Conservation (phyloP, 371 early-diverging fungal genomes). For the Amoeboaphelidium protococcarum region DNA sequence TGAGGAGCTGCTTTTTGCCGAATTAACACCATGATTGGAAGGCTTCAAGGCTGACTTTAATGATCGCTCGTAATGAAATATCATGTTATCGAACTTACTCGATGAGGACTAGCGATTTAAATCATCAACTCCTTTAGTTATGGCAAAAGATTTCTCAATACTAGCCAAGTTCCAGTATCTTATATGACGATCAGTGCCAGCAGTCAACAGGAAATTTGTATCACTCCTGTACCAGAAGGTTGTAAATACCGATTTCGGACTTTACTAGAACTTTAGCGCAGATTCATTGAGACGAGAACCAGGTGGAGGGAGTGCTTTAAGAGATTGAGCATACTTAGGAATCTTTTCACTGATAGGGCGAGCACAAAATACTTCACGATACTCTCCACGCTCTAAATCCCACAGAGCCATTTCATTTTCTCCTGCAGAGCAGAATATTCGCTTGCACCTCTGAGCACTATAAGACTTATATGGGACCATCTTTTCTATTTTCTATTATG, state of each 20-base stretch:
- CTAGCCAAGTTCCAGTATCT: constrained; percentile 44
- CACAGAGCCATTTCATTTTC: constrained; percentile 58
- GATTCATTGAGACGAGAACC: not conserved
- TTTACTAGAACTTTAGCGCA: not conserved
- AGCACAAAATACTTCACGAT: constrained; percentile 36
- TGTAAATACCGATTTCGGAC: constrained; percentile 1
- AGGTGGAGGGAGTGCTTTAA: not conserved
- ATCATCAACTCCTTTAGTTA: constrained; percentile 28
- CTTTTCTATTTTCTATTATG: not conserved
- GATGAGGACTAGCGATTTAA: constrained; percentile 8
- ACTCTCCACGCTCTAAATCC: constrained; percentile 40
- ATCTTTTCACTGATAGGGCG: constrained; percentile 27
- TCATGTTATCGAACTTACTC: not conserved
- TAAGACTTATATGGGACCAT: constrained; percentile 21
- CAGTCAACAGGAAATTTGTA: constrained; percentile 38
- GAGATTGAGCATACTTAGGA: not conserved
- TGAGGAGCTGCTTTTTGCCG: constrained; percentile 17
- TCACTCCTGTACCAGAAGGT: constrained; percentile 19
- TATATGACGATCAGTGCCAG: constrained; percentile 52
- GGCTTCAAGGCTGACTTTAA: constrained; percentile 4
- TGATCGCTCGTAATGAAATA: constrained; percentile 22
- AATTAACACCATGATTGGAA: constrained; percentile 6
- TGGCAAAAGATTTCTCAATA: constrained; percentile 36
- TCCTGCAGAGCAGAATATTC: constrained; percentile 6
- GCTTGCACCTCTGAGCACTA: constrained; percentile 23